phyloP scores from a whole-genome alignment of 208 protist species.

The Trypanosoma rangeli region DNA sequence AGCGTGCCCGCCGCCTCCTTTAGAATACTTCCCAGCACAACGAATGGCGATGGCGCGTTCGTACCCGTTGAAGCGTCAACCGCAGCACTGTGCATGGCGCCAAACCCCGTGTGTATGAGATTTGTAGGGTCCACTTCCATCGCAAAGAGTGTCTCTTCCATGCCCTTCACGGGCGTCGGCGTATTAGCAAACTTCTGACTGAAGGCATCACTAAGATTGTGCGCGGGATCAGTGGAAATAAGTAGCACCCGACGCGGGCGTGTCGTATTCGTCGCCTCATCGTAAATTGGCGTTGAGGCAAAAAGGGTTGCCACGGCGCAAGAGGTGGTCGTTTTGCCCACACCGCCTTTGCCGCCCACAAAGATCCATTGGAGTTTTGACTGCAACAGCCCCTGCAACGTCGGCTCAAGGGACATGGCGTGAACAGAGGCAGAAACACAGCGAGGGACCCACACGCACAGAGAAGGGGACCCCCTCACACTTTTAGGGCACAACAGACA shows the following conservation, averaged over 20 bases:
- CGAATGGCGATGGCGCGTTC: constrained; percentile 29
- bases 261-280: constrained; percentile 13
- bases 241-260: constrained; percentile 91
- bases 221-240: constrained; percentile 99
- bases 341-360: constrained; percentile 98
- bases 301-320: constrained; percentile 92
- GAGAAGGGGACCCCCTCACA: neutral
- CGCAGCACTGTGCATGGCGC: constrained; percentile 10
- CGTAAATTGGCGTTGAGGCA: constrained; percentile 67
- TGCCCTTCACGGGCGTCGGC: constrained; percentile 89
- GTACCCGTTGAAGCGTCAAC: neutral
- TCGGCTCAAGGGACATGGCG: constrained; percentile 42
- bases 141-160: constrained; percentile 83
- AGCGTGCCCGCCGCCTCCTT: constrained; percentile 68
- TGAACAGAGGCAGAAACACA: constrained; percentile 9
- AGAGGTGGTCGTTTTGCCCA: constrained; percentile 97
- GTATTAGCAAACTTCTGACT: constrained; percentile 91
- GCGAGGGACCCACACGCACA: constrained; percentile 15
- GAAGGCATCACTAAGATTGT: constrained; percentile 99
- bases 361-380: constrained; percentile 77
- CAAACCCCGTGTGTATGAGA: constrained; percentile 34
- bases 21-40: constrained; percentile 39
- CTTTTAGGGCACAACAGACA: neutral
- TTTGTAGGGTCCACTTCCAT: constrained; percentile 94
- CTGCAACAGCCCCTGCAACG: constrained; percentile 42